Percentiles rank a stretch among this genome's conserved stretches.
These are phyloP conservation scores for Leptomonas seymouri DNA, from an alignment of 208 protist species.

Conservation along the genomic window DNA sequence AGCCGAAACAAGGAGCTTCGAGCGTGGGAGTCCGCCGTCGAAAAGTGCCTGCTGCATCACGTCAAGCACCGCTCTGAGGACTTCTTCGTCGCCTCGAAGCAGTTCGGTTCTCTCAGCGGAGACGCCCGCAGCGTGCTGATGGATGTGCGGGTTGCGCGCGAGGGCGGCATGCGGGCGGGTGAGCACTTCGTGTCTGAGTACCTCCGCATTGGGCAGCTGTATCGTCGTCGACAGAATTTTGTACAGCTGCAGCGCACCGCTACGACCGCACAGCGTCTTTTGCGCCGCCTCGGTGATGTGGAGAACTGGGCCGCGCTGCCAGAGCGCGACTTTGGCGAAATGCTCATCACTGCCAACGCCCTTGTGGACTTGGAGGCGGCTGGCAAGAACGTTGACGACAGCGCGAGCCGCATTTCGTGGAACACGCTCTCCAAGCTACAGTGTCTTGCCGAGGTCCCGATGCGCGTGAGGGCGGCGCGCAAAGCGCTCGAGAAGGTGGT, in stretches of 20 bases:
- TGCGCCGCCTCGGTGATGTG: conserved; percentile 45
- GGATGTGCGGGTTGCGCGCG: conserved; percentile 41
- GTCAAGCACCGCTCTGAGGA: conserved; percentile 84
- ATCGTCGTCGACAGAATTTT: conserved; percentile 71
- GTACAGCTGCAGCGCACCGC: conserved; percentile 39
- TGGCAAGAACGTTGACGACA: conserved; percentile 16
- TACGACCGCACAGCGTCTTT: conserved; percentile 32
- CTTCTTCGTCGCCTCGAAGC: conserved; percentile 77
- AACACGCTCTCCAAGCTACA: conserved; percentile 23
- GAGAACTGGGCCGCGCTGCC: conserved; percentile 88
- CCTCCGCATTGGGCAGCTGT: conserved; percentile 65
- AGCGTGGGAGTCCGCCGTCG: conserved; percentile 70
- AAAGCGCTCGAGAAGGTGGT: conserved; percentile 37
- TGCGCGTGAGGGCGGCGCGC: conserved; percentile 22
- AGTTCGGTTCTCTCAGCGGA: conserved; percentile 58
- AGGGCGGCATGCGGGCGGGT: conserved; percentile 42
- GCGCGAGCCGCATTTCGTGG: conserved; percentile 23
- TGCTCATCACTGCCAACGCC: conserved; percentile 45
- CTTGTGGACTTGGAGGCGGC: conserved; percentile 46
- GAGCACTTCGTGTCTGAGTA: conserved; percentile 57
- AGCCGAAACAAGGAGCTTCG: conserved; percentile 67
- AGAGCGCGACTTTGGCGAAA: conserved; percentile 81
- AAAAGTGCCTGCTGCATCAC: conserved; percentile 79
- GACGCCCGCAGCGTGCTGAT: conserved; percentile 62
- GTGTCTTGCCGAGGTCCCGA: conserved; percentile 32